phyloP scores from a whole-genome alignment of 345 rosid species.

The Lepidium africanum region DNA sequence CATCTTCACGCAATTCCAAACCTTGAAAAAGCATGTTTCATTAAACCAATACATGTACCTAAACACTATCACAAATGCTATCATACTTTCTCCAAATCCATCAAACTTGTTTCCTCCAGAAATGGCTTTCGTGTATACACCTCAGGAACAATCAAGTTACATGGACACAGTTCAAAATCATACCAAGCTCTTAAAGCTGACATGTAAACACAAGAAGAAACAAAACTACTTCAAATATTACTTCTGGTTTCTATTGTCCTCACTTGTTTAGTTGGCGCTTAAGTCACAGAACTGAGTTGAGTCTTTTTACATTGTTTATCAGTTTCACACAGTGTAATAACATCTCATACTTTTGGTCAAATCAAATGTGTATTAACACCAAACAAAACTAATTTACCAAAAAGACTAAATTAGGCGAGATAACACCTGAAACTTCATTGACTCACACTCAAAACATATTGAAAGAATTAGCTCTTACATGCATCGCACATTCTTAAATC shows the following conservation, averaged over 20 bases:
- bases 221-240: not conserved
- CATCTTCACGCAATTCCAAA: constrained; percentile 27
- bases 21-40: constrained; percentile 20
- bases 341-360: not conserved
- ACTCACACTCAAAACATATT: not conserved
- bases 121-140: constrained; percentile 29
- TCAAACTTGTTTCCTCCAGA: constrained; percentile 22
- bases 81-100: not conserved
- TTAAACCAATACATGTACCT: constrained; percentile 25
- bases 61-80: not conserved
- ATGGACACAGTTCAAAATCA: constrained; percentile 20
- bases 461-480: not conserved
- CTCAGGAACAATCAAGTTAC: constrained; percentile 22
- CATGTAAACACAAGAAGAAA: constrained; percentile 1
- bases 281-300: constrained; percentile 21
- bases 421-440: not conserved
- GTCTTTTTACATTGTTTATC: not conserved
- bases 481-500: not conserved
- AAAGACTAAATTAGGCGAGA: not conserved
- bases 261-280: constrained; percentile 28
- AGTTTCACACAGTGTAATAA: not conserved
- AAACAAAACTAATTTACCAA: not conserved
- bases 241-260: not conserved
- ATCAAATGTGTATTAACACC: not conserved
- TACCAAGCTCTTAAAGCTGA: constrained; percentile 5